Percentiles rank a stretch among this genome's conserved stretches.
Evolutionary conservation across 352 stramenopile genomes (phyloP).

Genomic region (Pythium aquatile): DNA sequence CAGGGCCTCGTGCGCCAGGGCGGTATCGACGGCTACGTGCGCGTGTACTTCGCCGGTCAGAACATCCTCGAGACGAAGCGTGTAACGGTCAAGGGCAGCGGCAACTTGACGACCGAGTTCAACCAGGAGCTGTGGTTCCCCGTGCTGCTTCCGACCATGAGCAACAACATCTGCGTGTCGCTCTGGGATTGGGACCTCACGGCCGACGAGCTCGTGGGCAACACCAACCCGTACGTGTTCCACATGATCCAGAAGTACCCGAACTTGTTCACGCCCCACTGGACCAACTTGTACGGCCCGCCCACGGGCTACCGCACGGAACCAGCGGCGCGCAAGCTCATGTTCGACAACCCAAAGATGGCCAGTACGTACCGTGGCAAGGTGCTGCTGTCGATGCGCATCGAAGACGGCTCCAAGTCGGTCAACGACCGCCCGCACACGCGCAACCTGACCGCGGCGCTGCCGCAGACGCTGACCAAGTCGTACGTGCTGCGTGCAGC

Average conservation of each 20-base stretch:
- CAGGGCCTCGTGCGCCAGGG: constrained; percentile 54
- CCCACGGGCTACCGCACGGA: constrained; percentile 58
- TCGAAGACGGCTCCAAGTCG: constrained; percentile 67
- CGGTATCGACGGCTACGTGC: constrained; percentile 83
- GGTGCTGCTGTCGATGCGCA: constrained; percentile 61
- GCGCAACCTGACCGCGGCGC: constrained; percentile 46
- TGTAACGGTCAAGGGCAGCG: constrained; percentile 60
- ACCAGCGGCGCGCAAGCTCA: constrained; percentile 35
- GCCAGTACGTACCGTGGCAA: constrained; percentile 81
- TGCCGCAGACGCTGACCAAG: constrained; percentile 35
- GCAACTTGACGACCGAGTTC: constrained; percentile 44
- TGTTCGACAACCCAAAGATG: constrained; percentile 60
- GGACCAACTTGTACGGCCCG: constrained; percentile 84
- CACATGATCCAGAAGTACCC: constrained; percentile 63
- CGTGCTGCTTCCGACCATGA: constrained; percentile 77
- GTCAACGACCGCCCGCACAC: constrained; percentile 67
- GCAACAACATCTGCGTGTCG: constrained; percentile 79
- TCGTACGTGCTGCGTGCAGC: constrained; percentile 62
- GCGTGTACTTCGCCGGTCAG: constrained; percentile 73
- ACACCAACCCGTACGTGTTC: constrained; percentile 69
- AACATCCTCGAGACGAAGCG: constrained; percentile 68
- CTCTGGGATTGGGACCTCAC: constrained; percentile 82
- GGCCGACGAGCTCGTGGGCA: constrained; percentile 70
- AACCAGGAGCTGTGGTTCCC: constrained; percentile 89
- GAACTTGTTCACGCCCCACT: constrained; percentile 54